Base-by-base conservation (phyloP, 1,284 basidiomycete genomes). In the Irpex sp. region DNA sequence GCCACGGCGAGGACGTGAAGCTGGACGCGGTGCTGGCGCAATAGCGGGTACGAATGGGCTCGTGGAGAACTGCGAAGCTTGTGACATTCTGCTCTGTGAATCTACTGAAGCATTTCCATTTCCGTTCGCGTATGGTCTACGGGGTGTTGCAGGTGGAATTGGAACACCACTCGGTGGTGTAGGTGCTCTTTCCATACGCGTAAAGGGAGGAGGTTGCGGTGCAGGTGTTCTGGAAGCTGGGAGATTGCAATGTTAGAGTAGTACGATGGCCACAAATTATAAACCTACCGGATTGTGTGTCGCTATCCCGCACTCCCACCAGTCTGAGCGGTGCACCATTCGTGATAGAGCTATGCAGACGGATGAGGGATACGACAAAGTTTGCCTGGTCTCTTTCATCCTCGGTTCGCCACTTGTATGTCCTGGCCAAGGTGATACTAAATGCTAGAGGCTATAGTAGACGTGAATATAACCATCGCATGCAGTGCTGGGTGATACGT, bases 361-460 rank as follows among this genome's bases (percentile, higher is more conserved):
- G 81, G 63, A 94, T 78, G 43, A 90, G 68, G 0, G 88, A 80
- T 47, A 83, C 81, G 54, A 97, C 75, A 73, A 97, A 97, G 11
- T 78, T 77, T 5, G 79, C 71, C 72, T 95, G 94, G 66, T 96
- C 93, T 13, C 74, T 73, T 39, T 83, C 74, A 60, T 83, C 83
- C 71, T 95, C 94, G 0, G 93, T 92, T 70, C 89, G 83, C 94
- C 94, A 97, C 70, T 81, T 83, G 77, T 97, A 97, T 17, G 92
- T 88, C 73, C 94, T 86, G 13, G 90, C 87, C 65, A 97, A 83
- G 1, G 91, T 91, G 62, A 97, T 83, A 65, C 89, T 90, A 75
- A 97, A 93, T 26, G 83, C 79, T 31, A 68, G 58, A 4, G 74
- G 71, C 76, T 77, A 53, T 31, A 39, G 43, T 35, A 26, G 51